phyloP scores from a whole-genome alignment of 2,329 filamentous ascomycete genomes.

The Thelonectria rubi region DNA sequence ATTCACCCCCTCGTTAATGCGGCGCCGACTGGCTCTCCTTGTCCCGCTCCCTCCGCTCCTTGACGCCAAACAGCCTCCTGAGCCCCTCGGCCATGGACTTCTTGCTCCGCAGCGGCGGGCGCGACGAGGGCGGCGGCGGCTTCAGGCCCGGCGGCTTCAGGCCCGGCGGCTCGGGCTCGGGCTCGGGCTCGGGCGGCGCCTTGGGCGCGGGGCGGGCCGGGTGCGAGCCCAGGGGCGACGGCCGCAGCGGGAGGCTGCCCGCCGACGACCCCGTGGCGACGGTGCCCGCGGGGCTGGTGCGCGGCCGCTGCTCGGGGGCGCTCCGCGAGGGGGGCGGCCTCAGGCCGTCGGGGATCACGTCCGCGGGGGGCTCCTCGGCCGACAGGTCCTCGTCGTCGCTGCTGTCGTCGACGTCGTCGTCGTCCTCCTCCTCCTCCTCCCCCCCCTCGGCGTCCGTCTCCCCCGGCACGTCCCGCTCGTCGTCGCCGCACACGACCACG shows the following conservation, averaged over 20 bases:
- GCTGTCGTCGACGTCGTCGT: conserved; percentile 20
- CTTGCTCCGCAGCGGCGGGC: conserved; percentile 40
- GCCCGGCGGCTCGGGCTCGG: background rate
- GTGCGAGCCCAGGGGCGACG: conserved; percentile 22
- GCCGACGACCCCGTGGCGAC: background rate
- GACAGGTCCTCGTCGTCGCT: conserved; percentile 6
- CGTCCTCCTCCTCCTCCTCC: conserved; percentile 9
- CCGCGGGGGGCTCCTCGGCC: background rate
- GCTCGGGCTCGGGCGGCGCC: conserved; percentile 1
- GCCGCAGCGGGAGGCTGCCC: conserved; percentile 17
- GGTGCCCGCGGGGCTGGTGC: conserved; percentile 10
- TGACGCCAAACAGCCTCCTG: conserved; percentile 50
- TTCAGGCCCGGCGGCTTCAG: conserved; percentile 13
- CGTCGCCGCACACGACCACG: conserved; percentile 69
- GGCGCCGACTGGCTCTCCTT: conserved; percentile 3
- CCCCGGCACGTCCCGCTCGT: conserved; percentile 63
- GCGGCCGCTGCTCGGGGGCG: conserved; percentile 13
- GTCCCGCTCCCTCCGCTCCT: conserved; percentile 32
- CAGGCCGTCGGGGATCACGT: conserved; percentile 12
- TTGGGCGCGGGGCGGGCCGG: conserved; percentile 15
- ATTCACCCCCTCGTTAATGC: background rate
- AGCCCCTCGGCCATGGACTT: conserved; percentile 50
- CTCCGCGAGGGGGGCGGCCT: conserved; percentile 13
- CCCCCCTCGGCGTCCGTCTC: conserved; percentile 44
- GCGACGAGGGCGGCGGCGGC: conserved; percentile 16